These are phyloP conservation scores for Serendipita sp. DNA, from an alignment of 768 basidiomycete species.

Conservation along the genomic window DNA sequence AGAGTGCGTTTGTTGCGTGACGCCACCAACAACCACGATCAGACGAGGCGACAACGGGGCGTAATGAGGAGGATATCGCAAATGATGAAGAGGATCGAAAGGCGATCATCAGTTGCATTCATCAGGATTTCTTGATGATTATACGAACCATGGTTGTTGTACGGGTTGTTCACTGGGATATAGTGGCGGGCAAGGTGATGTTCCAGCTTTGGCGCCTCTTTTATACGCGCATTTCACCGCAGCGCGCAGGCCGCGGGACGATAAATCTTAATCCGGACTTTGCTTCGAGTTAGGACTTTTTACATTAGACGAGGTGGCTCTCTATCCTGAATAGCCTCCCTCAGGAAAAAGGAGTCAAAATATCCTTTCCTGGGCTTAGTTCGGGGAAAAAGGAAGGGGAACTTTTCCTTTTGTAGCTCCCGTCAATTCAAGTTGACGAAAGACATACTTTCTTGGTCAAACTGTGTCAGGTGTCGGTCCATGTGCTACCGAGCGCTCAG, in stretches of 20 bases:
- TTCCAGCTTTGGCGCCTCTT: background rate
- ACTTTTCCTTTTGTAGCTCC: too few relatives aligned
- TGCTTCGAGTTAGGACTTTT: background rate
- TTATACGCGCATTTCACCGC: background rate
- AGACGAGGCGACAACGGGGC: background rate
- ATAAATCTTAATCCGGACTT: background rate
- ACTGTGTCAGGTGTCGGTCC: too few relatives aligned
- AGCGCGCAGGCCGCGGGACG: background rate
- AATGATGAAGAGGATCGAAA: conserved; percentile 15
- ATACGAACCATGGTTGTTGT: background rate
- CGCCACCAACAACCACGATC: background rate
- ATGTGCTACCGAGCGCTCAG: too few relatives aligned
- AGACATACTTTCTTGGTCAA: too few relatives aligned
- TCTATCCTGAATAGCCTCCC: too few relatives aligned
- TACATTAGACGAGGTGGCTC: too few relatives aligned
- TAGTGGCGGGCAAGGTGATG: background rate
- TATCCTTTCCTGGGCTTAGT: too few relatives aligned
- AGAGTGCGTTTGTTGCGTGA: background rate
- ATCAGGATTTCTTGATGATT: conserved; percentile 19
- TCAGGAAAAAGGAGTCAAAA: too few relatives aligned
- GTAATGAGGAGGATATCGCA: conserved; percentile 17
- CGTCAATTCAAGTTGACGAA: too few relatives aligned
- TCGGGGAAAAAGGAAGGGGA: too few relatives aligned
- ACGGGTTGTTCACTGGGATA: background rate
- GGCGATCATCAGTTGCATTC: conserved; percentile 17